Conservation (phyloP, 2,329 filamentous ascomycete species). For the Chaetomium strumarium region DNA sequence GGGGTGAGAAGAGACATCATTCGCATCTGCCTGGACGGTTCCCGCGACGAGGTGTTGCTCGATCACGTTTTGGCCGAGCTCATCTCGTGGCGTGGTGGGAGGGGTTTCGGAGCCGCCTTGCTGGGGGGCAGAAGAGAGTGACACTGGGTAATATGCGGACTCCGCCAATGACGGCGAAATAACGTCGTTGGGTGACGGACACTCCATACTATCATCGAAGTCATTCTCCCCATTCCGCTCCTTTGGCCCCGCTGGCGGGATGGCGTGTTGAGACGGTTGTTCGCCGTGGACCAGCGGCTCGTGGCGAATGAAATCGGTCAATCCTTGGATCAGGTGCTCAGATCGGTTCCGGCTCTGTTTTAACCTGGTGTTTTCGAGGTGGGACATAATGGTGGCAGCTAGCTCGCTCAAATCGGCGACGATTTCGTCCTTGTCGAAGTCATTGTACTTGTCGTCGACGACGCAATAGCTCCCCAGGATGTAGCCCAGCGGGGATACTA, state of each 20-base stretch:
- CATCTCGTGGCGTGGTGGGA: conserved; percentile 17
- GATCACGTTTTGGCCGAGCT: conserved; percentile 10
- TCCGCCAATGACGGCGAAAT: conserved; percentile 12
- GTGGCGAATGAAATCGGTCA: conserved; percentile 24
- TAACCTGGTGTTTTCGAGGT: conserved; percentile 25
- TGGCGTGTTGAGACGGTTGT: not conserved
- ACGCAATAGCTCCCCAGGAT: conserved; percentile 31
- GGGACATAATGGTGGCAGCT: conserved; percentile 23
- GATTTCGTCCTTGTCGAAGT: conserved; percentile 19
- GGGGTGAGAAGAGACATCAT: not conserved
- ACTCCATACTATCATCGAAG: not conserved
- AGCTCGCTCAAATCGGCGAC: conserved; percentile 24
- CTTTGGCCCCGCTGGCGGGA: not conserved
- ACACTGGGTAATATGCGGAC: conserved; percentile 1
- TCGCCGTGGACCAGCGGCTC: conserved; percentile 9
- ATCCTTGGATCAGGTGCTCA: conserved; percentile 23
- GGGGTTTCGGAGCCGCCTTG: conserved; percentile 14
- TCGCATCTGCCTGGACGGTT: not conserved
- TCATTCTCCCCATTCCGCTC: not conserved
- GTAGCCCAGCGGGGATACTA: conserved; percentile 28
- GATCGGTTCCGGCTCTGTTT: conserved; percentile 23
- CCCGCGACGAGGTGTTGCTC: conserved; percentile 8
- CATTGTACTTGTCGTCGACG: conserved; percentile 27
- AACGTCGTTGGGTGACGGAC: not conserved
- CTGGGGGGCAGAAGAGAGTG: not conserved